These are phyloP conservation scores for Teratosphaeria nubilosa DNA, from an alignment of 2,329 filamentous ascomycete species.

Conservation along the genomic window DNA sequence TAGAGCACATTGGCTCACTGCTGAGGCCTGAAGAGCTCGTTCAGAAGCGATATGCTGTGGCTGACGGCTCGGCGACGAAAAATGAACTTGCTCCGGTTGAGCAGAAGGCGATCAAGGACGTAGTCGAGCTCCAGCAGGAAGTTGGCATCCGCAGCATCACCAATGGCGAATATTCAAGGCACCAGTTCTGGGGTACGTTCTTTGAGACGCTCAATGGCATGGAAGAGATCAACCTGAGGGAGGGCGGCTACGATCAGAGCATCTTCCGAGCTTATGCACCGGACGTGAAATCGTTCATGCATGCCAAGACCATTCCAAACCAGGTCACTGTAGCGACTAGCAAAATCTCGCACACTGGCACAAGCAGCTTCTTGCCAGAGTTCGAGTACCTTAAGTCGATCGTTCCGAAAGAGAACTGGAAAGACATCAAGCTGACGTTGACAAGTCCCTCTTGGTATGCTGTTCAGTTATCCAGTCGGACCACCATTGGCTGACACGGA, in stretches of 20 bases:
- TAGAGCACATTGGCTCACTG: constrained; percentile 60
- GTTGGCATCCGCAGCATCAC: constrained; percentile 20
- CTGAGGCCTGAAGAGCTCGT: constrained; percentile 55
- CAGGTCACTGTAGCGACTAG: constrained; percentile 43
- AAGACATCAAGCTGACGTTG: constrained; percentile 40
- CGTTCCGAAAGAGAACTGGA: constrained; percentile 51
- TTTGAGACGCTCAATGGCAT: constrained; percentile 32
- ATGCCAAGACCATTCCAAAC: constrained; percentile 44
- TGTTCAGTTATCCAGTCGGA: not conserved
- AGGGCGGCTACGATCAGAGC: constrained; percentile 26
- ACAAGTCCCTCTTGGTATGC: constrained; percentile 12
- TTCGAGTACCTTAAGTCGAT: constrained; percentile 50
- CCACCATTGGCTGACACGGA: not conserved
- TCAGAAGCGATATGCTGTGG: constrained; percentile 45
- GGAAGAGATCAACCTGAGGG: constrained; percentile 33
- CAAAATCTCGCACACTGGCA: constrained; percentile 35
- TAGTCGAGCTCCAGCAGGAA: constrained; percentile 21
- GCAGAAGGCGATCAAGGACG: constrained; percentile 20
- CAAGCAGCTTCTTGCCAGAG: constrained; percentile 47
- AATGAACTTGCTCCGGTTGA: constrained; percentile 16
- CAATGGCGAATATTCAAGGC: constrained; percentile 23
- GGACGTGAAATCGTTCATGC: constrained; percentile 52
- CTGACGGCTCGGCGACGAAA: constrained; percentile 13
- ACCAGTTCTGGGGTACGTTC: constrained; percentile 22
- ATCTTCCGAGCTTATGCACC: constrained; percentile 51